Evolutionary conservation across 148 eudicot genomes (phyloP), one percentile per base, ranked within the genome.

Genomic region (Arbutus unedo): DNA sequence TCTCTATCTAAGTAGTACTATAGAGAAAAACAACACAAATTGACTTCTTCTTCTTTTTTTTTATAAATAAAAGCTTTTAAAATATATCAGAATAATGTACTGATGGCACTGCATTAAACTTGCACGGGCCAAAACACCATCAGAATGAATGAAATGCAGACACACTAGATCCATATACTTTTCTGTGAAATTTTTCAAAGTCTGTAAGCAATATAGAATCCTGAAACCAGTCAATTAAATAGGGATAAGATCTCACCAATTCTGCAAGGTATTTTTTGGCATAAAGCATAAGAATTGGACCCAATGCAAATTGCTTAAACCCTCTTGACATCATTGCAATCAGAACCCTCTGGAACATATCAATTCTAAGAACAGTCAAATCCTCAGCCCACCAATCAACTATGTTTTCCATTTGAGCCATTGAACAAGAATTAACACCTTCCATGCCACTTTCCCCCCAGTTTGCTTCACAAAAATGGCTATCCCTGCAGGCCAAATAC

Each of bases 351-450:
- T 93, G 95, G 86, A 96, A 96, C 81, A 94, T 85, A 87, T 93
- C 94, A 77, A 94, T 91, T 83, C 94, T 91, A 31, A 96, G 92
- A 73, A 84, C 83, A 38, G 90, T 84, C 48, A 96, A 82, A 87
- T 96, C 98, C 83, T 94, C 99, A 70, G 95, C 97, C 99, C 99
- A 96, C 97, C 98, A 94, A 81, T 96, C 93, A 43, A 87, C 94
- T 23, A 85, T 83, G 44, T 90, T 88, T 81, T 87, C 93, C 77
- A 84, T 86, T 70, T 85, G 88, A 86, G 87, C 83, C 18, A 73
- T 78, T 43, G 85, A 50, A 57, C 88, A 60, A 49, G 88, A 79
- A 67, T 75, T 74, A n/a, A 83, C 88, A 21, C 71, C 91, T 81
- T 90, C 89, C 18, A 50, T 78, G 73, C 87, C 90, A 76, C 81